Base-by-base conservation (phyloP, 208 protist species). In the Novymonas esmeraldas region DNA sequence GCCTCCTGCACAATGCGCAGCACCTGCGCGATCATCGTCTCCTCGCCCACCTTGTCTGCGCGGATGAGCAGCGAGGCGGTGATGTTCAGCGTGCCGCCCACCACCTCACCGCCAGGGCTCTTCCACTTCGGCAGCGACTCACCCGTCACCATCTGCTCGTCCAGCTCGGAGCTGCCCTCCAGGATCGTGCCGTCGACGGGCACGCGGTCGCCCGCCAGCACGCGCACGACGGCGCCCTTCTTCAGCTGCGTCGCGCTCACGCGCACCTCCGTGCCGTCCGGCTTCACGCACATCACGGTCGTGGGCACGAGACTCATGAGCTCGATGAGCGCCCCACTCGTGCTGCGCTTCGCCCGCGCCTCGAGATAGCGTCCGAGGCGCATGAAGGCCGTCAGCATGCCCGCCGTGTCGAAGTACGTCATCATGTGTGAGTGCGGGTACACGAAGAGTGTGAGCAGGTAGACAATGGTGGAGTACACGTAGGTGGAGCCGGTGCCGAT, bases 351-450 rank as follows among this genome's bases (percentile, higher is more conserved):
- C 16, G 98, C 98, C n/a, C 85, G 64, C 0, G 82, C 80, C 77
- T 99, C 98, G 1, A 99, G 82, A 48, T 90, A 98, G 64, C 96
- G 94, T 2, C 98, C 98, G 3, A 99, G 82, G 54, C 98, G 84
- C 82, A 99, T 97, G 64, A 99, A 98, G 10, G 91, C 89, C 4
- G 98, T 93, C 6, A 99, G 78, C 73, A 97, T 91, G 28, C 89
- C 94, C 0, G 93, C 89, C 5, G 98, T 98, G 69, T 99, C 97
- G 71, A 99, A 99, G 70, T 98, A 98, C 16, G 71, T 85, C 44
- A 70, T 78, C 58, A 86, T 73, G 45, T 81, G 71, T 13, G 18
- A 18, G 2, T 65, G 36, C 1, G 68, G 64, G 31, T 58, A 52
- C 36, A 50, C 54, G 20, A 67, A 59, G 9, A 90, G 38, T 26